These are phyloP conservation scores for Fonsecaea erecta DNA, from an alignment of 2,329 filamentous ascomycete species.

Conservation along the genomic window DNA sequence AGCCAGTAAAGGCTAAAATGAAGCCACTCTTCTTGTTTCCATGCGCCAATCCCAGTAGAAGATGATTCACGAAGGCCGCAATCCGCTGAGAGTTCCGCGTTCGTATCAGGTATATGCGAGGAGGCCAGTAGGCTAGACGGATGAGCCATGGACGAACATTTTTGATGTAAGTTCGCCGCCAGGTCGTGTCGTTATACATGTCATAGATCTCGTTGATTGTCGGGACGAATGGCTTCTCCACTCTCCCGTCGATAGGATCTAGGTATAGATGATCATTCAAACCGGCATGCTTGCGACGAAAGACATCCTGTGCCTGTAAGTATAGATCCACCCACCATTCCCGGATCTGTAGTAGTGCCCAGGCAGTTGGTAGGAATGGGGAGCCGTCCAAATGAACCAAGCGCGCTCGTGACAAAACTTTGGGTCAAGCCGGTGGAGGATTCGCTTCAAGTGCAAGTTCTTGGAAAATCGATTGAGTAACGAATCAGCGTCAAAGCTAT, in stretches of 20 bases:
- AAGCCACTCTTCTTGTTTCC: conserved; percentile 23
- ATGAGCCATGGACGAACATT: conserved; percentile 27
- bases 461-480: conserved; percentile 17
- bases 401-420: conserved; percentile 23
- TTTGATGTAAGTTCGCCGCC: conserved; percentile 26
- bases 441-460: conserved; percentile 7
- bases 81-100: neutral
- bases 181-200: conserved; percentile 18
- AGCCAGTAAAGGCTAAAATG: conserved; percentile 22
- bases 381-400: conserved; percentile 15
- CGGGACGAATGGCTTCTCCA: conserved; percentile 24
- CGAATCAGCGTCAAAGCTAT: conserved; percentile 11
- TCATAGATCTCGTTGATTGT: conserved; percentile 23
- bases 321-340: neutral
- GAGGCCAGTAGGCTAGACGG: conserved; percentile 27
- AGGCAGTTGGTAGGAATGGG: conserved; percentile 23
- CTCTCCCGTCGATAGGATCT: conserved; percentile 19
- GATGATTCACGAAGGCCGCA: conserved; percentile 5
- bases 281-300: conserved; percentile 17
- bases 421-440: conserved; percentile 18
- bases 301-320: conserved; percentile 24
- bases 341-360: conserved; percentile 15
- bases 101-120: conserved; percentile 11
- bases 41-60: neutral
- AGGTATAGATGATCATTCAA: conserved; percentile 23